Conservation (phyloP, 495 filamentous ascomycete genomes). For the Venustampulla echinocandica region DNA sequence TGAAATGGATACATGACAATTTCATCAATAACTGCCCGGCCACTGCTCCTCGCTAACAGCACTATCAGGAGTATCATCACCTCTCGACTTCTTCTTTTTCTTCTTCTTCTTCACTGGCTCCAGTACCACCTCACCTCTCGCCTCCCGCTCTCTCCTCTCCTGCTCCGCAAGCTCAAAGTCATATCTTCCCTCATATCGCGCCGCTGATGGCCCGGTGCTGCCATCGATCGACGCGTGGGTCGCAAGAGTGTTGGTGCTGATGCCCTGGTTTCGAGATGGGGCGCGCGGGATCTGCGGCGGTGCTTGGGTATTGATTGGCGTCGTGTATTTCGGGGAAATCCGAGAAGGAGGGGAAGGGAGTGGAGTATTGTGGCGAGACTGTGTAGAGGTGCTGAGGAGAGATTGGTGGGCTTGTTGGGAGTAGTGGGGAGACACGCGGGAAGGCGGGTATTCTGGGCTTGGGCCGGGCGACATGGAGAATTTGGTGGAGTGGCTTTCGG, state of each 20-base stretch:
- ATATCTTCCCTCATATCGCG: background rate
- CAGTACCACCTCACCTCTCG: background rate
- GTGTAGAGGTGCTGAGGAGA: no score
- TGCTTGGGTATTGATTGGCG: background rate
- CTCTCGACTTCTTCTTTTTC: background rate
- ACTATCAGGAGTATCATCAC: slow-evolving; percentile 4
- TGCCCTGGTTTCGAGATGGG: background rate
- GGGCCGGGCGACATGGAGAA: slow-evolving; percentile 1
- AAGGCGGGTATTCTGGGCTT: background rate
- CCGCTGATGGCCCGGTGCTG: background rate
- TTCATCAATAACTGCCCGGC: slow-evolving; percentile 12
- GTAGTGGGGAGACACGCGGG: no score
- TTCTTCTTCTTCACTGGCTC: background rate
- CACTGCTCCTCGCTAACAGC: slow-evolving; percentile 13
- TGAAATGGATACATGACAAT: background rate
- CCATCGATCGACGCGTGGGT: background rate
- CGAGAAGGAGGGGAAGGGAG: no score
- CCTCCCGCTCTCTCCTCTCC: slow-evolving; percentile 2
- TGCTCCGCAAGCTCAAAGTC: slow-evolving; percentile 10
- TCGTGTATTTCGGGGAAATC: background rate
- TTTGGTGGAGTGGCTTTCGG: background rate
- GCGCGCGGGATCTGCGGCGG: background rate
- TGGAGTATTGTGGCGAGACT: no score
- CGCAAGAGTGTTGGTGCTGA: background rate
- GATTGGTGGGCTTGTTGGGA: no score